Evolutionary conservation across 2,329 filamentous ascomycete genomes (phyloP).

Genomic region (Cordyceps sp.): DNA sequence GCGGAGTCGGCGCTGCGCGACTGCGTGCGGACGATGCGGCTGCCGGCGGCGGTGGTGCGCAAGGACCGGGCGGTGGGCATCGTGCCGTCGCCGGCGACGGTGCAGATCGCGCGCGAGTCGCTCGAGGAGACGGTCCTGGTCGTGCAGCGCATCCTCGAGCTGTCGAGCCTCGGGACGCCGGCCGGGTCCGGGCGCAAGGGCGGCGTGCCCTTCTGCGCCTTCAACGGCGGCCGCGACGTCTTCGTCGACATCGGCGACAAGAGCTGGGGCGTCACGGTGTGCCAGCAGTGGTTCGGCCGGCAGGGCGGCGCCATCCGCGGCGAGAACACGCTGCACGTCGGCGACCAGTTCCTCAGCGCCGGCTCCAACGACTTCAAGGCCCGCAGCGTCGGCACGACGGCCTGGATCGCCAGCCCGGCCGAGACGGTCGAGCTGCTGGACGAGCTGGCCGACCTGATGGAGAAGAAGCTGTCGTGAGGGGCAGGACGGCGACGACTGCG

Average conservation of each 20-base stretch:
- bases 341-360: slow-evolving; percentile 90
- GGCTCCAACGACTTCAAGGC: slow-evolving; percentile 97
- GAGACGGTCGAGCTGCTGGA: slow-evolving; percentile 86
- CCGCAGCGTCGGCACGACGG: slow-evolving; percentile 77
- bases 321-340: slow-evolving; percentile 77
- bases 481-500: no score
- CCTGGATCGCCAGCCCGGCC: slow-evolving; percentile 85
- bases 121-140: slow-evolving; percentile 93
- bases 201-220: slow-evolving; percentile 79
- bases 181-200: not conserved
- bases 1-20: slow-evolving; percentile 73
- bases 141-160: slow-evolving; percentile 81
- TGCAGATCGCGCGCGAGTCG: slow-evolving; percentile 67
- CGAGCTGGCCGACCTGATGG: slow-evolving; percentile 49
- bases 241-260: slow-evolving; percentile 99
- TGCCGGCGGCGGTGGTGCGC: slow-evolving; percentile 66
- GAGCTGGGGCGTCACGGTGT: slow-evolving; percentile 84
- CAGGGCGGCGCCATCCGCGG: slow-evolving; percentile 36
- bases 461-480: not conserved
- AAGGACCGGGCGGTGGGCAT: slow-evolving; percentile 81
- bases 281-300: slow-evolving; percentile 73
- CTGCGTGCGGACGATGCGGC: slow-evolving; percentile 61
- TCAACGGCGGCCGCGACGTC: slow-evolving; percentile 94
- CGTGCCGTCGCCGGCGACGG: slow-evolving; percentile 39
- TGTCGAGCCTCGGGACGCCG: slow-evolving; percentile 38